phyloP scores from a whole-genome alignment of 129 eudicot species.

The Kitagawia praeruptora region DNA sequence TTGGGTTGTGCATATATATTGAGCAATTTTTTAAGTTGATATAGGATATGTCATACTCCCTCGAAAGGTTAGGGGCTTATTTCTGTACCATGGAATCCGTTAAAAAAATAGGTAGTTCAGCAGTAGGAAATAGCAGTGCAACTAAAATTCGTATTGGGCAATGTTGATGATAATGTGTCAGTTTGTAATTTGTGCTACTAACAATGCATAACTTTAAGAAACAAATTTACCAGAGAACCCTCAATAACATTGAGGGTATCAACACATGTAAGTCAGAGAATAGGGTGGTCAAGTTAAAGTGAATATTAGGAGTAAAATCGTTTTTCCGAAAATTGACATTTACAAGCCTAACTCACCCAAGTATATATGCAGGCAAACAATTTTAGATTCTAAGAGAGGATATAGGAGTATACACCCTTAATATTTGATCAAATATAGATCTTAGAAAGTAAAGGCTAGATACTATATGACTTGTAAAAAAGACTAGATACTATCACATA shows the following conservation, averaged over 20 bases:
- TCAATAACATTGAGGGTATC: not conserved
- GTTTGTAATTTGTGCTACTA: not conserved
- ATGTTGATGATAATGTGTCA: not conserved
- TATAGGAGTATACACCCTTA: not conserved
- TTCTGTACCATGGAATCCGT: too few relatives aligned
- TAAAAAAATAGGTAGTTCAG: not conserved
- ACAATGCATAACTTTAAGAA: too few relatives aligned
- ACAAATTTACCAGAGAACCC: not conserved
- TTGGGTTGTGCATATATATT: too few relatives aligned
- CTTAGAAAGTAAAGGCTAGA: not conserved
- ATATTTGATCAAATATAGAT: not conserved
- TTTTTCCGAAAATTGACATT: too few relatives aligned
- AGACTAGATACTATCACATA: not conserved
- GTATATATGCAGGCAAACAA: not conserved
- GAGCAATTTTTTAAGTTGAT: not conserved
- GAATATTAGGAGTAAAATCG: not conserved
- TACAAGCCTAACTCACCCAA: too few relatives aligned
- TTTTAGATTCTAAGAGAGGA: not conserved
- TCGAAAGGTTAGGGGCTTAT: too few relatives aligned
- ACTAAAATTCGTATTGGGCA: not conserved
- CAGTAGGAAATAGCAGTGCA: not conserved
- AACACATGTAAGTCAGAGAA: not conserved
- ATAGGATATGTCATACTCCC: not conserved
- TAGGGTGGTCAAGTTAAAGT: not conserved
- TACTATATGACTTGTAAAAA: too few relatives aligned